Evolutionary conservation across 2,329 filamentous ascomycete genomes (phyloP).

Genomic region (Cephalotrichum gorgonifer): DNA sequence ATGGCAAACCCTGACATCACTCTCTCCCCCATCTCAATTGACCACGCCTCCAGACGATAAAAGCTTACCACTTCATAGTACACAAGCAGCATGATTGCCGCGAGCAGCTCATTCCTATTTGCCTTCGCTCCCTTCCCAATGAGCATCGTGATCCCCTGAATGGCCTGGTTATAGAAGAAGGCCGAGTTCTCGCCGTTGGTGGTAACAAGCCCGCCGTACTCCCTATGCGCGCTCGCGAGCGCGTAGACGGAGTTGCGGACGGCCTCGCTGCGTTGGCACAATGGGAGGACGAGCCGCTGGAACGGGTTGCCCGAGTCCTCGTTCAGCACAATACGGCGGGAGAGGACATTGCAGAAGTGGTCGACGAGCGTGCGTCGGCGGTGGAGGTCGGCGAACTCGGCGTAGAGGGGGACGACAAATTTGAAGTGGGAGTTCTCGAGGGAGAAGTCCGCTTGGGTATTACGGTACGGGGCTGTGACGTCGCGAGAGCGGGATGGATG

Average conservation of each 20-base stretch:
- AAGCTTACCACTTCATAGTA: constrained; percentile 53
- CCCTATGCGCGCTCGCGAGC: constrained; percentile 72
- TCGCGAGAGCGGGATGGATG: neutral
- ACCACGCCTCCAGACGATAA: neutral
- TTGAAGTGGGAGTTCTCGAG: constrained; percentile 24
- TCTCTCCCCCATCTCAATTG: neutral
- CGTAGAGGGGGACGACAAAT: constrained; percentile 41
- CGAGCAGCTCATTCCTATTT: constrained; percentile 47
- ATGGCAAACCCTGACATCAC: neutral
- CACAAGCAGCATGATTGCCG: constrained; percentile 50
- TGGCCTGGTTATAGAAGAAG: constrained; percentile 48
- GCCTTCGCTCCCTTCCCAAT: constrained; percentile 41
- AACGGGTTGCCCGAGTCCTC: constrained; percentile 55
- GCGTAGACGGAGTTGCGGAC: constrained; percentile 80
- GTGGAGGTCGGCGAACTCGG: constrained; percentile 43
- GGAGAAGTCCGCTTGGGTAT: neutral
- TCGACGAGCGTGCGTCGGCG: constrained; percentile 47
- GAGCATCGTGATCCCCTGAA: constrained; percentile 44
- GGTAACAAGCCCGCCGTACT: constrained; percentile 42
- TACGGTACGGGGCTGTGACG: no score
- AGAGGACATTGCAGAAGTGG: constrained; percentile 54
- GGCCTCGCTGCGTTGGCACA: constrained; percentile 42
- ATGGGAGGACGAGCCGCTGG: constrained; percentile 50
- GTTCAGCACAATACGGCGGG: constrained; percentile 54
- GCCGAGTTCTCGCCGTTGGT: constrained; percentile 44